These are phyloP conservation scores for Anethum foeniculum DNA, from an alignment of 140 eudicot genomes.

Conservation along the genomic window DNA sequence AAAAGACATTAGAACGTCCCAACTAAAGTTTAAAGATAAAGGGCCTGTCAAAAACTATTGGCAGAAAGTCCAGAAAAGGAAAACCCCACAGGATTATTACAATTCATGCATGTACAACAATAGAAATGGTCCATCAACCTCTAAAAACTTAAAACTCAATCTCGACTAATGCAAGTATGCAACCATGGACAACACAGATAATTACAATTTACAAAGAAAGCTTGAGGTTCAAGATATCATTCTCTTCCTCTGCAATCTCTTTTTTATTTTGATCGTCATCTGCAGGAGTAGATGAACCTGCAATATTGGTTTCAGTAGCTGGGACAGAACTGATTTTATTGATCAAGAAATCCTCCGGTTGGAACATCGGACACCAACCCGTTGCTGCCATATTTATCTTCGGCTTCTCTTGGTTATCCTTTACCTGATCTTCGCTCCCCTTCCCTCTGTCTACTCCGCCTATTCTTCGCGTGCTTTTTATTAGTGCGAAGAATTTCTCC, in stretches of 20 bases:
- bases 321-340: neutral
- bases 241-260: neutral
- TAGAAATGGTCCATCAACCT: neutral
- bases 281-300: neutral
- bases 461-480: slow-evolving; percentile 22
- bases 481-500: slow-evolving; percentile 35
- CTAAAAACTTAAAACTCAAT: neutral
- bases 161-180: neutral
- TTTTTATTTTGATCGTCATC: neutral
- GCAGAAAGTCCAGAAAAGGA: neutral
- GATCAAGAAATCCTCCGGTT: slow-evolving; percentile 25
- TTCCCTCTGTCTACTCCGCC: neutral
- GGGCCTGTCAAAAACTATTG: neutral
- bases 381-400: neutral
- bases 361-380: slow-evolving; percentile 26
- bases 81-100: neutral
- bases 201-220: slow-evolving; percentile 10
- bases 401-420: neutral
- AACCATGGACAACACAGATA: neutral
- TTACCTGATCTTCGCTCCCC: neutral
- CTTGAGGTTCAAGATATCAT: slow-evolving; percentile 12
- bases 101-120: neutral
- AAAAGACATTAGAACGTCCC: neutral
- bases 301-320: neutral
- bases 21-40: neutral